phyloP scores from a whole-genome alignment of 108 stramenopile genomes.

The Nannochloropsis granulata region DNA sequence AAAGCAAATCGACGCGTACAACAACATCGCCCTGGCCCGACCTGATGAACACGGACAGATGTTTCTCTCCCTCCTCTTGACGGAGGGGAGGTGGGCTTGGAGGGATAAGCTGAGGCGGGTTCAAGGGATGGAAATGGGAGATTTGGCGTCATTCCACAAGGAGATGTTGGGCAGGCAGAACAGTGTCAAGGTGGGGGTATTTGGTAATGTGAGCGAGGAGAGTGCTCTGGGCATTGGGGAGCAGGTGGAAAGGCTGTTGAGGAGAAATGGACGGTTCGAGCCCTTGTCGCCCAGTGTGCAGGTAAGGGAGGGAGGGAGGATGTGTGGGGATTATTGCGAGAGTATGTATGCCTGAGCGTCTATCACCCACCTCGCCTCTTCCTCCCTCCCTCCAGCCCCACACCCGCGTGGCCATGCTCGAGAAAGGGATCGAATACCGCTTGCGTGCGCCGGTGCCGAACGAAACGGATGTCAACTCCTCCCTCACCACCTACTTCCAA shows the following conservation, averaged over 20 bases:
- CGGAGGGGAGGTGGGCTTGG: slow-evolving; percentile 39
- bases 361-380: neutral
- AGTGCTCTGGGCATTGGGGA: slow-evolving; percentile 36
- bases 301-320: neutral
- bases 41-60: slow-evolving; percentile 42
- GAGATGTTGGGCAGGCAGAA: slow-evolving; percentile 29
- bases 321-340: neutral
- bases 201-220: slow-evolving; percentile 45
- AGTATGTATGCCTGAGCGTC: neutral
- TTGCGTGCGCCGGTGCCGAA: slow-evolving; percentile 5
- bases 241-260: neutral
- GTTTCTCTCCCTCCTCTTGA: slow-evolving; percentile 19
- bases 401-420: slow-evolving; percentile 40
- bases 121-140: slow-evolving; percentile 1
- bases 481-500: slow-evolving; percentile 12
- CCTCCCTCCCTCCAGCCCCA: neutral
- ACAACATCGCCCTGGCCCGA: slow-evolving; percentile 38
- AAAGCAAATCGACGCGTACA: slow-evolving; percentile 35
- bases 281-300: neutral
- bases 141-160: slow-evolving; percentile 30
- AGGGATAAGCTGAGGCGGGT: neutral
- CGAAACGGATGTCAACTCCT: slow-evolving; percentile 4
- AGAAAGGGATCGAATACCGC: neutral
- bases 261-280: neutral
- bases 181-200: slow-evolving; percentile 38